phyloP scores from a whole-genome alignment of 768 basidiomycete species.

The Clavulina sp. region DNA sequence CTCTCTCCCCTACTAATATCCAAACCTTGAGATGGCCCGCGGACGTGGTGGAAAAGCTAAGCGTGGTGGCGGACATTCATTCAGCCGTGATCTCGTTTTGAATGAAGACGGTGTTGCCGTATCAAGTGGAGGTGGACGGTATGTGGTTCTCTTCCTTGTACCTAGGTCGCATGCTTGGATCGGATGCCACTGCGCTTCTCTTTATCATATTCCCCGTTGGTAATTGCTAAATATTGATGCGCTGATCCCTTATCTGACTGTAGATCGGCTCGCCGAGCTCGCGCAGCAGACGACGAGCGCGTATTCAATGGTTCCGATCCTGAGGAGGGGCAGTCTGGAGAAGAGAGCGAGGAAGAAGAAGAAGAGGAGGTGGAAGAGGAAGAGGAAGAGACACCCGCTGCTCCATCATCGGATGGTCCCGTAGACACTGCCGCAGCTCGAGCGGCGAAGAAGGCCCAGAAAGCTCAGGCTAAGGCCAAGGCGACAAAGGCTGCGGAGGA shows the following conservation, averaged over 20 bases:
- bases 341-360: slow-evolving; percentile 30
- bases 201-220: slow-evolving; percentile 8
- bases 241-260: slow-evolving; percentile 2
- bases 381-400: slow-evolving; percentile 16
- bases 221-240: slow-evolving; percentile 9
- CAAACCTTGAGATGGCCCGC: slow-evolving; percentile 10
- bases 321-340: slow-evolving; percentile 27
- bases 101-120: slow-evolving; percentile 41
- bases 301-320: slow-evolving; percentile 24
- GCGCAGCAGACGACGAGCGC: slow-evolving; percentile 17
- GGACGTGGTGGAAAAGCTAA: slow-evolving; percentile 59
- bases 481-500: slow-evolving; percentile 18
- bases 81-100: slow-evolving; percentile 47
- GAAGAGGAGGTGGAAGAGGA: slow-evolving; percentile 23
- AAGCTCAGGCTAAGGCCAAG: slow-evolving; percentile 36
- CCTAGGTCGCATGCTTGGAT: too few relatives aligned
- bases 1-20: background rate
- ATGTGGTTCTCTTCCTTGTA: slow-evolving; percentile 22
- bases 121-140: slow-evolving; percentile 24
- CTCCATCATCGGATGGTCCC: slow-evolving; percentile 14
- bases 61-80: slow-evolving; percentile 75
- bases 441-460: slow-evolving; percentile 55
- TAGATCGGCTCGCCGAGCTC: too few relatives aligned
- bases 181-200: background rate
- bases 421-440: slow-evolving; percentile 39